Conservation (phyloP, 2,329 filamentous ascomycete species). For the Alternaria incomplexa region DNA sequence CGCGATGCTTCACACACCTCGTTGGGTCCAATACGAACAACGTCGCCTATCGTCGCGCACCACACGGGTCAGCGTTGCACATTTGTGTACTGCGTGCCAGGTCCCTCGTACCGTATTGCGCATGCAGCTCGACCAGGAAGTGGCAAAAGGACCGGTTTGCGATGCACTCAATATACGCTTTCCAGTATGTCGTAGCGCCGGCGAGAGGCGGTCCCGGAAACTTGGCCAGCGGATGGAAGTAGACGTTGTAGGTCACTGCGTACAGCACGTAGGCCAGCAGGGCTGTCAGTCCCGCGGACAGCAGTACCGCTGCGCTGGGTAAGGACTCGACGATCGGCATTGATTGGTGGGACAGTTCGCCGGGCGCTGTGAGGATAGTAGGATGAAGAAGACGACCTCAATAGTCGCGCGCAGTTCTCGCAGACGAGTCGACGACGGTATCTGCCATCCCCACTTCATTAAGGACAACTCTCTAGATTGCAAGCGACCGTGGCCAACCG, state of each 20-base stretch:
- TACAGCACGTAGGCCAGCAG: slow-evolving; percentile 23
- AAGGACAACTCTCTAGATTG: neutral
- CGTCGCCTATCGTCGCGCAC: slow-evolving; percentile 21
- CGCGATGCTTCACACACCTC: slow-evolving; percentile 24
- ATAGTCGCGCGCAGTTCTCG: neutral
- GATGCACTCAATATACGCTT: slow-evolving; percentile 38
- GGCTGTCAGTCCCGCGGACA: slow-evolving; percentile 17
- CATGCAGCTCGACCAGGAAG: slow-evolving; percentile 32
- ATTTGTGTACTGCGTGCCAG: neutral
- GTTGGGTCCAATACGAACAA: slow-evolving; percentile 38
- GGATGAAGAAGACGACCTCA: neutral
- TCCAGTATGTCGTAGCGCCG: slow-evolving; percentile 33
- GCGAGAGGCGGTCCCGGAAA: slow-evolving; percentile 50
- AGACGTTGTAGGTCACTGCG: slow-evolving; percentile 43
- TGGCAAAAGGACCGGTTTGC: slow-evolving; percentile 37
- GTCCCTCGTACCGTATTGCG: slow-evolving; percentile 27
- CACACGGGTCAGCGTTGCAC: slow-evolving; percentile 10
- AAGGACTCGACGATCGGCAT: neutral
- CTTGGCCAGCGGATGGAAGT: slow-evolving; percentile 51
- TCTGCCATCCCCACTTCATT: neutral
- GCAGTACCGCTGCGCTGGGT: slow-evolving; percentile 8
- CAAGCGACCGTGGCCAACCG: neutral
- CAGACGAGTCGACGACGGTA: neutral
- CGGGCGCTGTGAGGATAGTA: neutral
- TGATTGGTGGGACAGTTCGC: neutral